Base-by-base conservation (phyloP, 2,329 filamentous ascomycete genomes). In the Aspergillus pseudotamarii region DNA sequence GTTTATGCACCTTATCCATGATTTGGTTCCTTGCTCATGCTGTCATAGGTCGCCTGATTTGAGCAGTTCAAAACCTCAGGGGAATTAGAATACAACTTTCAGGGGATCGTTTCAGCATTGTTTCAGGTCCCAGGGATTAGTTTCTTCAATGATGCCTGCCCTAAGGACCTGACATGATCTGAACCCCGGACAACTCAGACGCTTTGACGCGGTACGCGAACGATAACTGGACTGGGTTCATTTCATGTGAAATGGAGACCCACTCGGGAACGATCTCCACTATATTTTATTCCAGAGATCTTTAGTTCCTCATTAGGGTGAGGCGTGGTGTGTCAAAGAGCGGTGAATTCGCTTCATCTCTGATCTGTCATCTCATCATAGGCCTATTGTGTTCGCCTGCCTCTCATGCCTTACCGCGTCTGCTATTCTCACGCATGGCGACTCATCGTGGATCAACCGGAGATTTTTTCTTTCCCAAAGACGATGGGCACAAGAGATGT, bases 351-450 rank as follows among this genome's bases (percentile, higher is more conserved):
- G 50, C 61, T 43, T 59, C 50, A 45, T 38, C 26, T 48, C 51
- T 63, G 59, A 51, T 48, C 61, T 63, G 61, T 63, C 61, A 58
- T 19, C 23, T 45, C 34, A 34, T 63, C 56, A 63, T 59, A 63
- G 60, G 60, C 16, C 50, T 58, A 50, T 48, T 48, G 32, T 26
- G 58, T 57, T 62, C 41, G 38, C 43, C 60, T 43, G 51, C 48
- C 41, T 26, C 14, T 28, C 36, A 14, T 48, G 46, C 46, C 56
- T 36, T 53, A 45, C 26, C 23, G 38, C 28, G 34, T 14, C 50
- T 28, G 60, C 28, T 56, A 54, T 61, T 34, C 56, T 50, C 28
- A 28, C 55, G 58, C 12, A 43, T 53, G 26, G 26, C 38, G 21
- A 21, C 30, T 26, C 34, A 43, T 57, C 60, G 48, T 59, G 48